Evolutionary conservation across 306 rosid genomes (phyloP).

Genomic region (Pueraria montana): DNA sequence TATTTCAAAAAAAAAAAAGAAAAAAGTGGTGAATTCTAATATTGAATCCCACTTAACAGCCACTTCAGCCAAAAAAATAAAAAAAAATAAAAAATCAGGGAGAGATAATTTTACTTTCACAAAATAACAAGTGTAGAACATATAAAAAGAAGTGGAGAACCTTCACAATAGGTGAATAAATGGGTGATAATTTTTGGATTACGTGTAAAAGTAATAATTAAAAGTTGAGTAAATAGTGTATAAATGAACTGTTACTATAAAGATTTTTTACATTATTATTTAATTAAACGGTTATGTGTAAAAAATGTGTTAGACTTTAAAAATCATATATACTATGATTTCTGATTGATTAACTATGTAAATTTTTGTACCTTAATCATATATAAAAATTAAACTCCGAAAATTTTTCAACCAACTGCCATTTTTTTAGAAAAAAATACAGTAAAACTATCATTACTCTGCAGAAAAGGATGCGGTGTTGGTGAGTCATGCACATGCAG

Average conservation of each 20-base stretch:
- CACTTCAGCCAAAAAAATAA: background rate
- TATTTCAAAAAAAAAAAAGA: too few relatives aligned
- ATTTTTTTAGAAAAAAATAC: background rate
- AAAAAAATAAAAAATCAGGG: too few relatives aligned
- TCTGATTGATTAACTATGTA: too few relatives aligned
- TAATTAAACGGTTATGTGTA: too few relatives aligned
- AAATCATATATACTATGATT: too few relatives aligned
- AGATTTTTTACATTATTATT: too few relatives aligned
- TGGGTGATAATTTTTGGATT: background rate
- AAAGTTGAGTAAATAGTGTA: background rate
- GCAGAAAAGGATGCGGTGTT: background rate
- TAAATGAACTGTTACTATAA: too few relatives aligned
- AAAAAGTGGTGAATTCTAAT: background rate
- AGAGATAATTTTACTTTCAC: too few relatives aligned
- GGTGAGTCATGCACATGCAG: background rate
- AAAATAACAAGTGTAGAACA: too few relatives aligned
- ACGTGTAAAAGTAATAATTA: background rate
- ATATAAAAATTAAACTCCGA: too few relatives aligned
- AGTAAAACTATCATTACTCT: conserved; percentile 28
- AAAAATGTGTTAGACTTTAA: too few relatives aligned
- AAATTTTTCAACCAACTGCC: conserved; percentile 1
- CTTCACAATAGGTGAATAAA: conserved; percentile 5
- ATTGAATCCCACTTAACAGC: background rate
- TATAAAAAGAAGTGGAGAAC: conserved; percentile 5
- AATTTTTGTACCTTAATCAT: too few relatives aligned